Conservation (phyloP, 768 basidiomycete genomes). For the Suillus placidus region DNA sequence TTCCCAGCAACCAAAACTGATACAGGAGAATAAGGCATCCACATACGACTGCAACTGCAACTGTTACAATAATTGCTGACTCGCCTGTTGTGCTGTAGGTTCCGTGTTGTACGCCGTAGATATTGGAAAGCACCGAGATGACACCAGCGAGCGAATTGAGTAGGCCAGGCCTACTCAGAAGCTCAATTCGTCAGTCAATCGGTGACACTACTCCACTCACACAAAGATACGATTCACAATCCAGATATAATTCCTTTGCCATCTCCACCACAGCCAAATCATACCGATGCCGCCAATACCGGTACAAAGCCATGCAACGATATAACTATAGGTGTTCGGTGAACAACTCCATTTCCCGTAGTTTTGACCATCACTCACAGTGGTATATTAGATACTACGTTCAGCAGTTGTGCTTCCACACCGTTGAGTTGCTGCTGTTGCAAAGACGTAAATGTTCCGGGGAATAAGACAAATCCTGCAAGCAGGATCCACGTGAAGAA, state of each 20-base stretch:
- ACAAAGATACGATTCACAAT: slow-evolving; percentile 56
- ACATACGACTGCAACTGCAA: slow-evolving; percentile 41
- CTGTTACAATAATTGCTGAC: slow-evolving; percentile 52
- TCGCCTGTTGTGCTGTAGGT: slow-evolving; percentile 45
- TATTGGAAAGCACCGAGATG: slow-evolving; percentile 53
- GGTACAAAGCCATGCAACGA: slow-evolving; percentile 57
- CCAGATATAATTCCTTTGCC: slow-evolving; percentile 63
- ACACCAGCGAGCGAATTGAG: slow-evolving; percentile 60
- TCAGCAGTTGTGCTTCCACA: slow-evolving; percentile 37
- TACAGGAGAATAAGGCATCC: slow-evolving; percentile 45
- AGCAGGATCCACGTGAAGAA: slow-evolving; percentile 68
- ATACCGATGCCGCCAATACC: slow-evolving; percentile 56
- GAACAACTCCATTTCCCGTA: not conserved
- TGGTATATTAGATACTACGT: slow-evolving; percentile 44
- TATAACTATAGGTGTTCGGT: slow-evolving; percentile 39
- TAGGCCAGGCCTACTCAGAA: slow-evolving; percentile 49
- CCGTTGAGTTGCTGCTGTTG: slow-evolving; percentile 25
- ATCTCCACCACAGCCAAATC: slow-evolving; percentile 62
- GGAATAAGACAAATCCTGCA: slow-evolving; percentile 64
- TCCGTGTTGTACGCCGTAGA: slow-evolving; percentile 53
- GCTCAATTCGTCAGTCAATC: slow-evolving; percentile 11
- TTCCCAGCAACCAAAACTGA: slow-evolving; percentile 46
- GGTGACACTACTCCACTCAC: slow-evolving; percentile 36
- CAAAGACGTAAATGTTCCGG: slow-evolving; percentile 60
- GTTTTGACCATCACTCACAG: slow-evolving; percentile 40